These are phyloP conservation scores for Candida gigantensis DNA, from an alignment of 1,139 yeast species.

Conservation along the genomic window DNA sequence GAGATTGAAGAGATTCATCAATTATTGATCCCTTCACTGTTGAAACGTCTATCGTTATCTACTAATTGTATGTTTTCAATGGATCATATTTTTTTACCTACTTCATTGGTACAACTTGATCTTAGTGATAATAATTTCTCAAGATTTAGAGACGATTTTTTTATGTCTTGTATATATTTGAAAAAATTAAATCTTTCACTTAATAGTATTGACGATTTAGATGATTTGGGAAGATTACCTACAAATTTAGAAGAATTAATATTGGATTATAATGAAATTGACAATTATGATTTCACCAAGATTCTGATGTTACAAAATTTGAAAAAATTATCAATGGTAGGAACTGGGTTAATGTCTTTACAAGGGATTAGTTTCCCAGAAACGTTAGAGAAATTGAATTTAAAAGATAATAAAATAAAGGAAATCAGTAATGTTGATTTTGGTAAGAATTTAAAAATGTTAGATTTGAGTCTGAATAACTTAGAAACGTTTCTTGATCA, in stretches of 20 bases:
- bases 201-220: constrained; percentile 26
- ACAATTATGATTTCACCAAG: constrained; percentile 22
- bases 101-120: constrained; percentile 17
- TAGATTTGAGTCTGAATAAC: constrained; percentile 20
- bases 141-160: constrained; percentile 18
- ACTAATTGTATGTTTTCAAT: constrained; percentile 17
- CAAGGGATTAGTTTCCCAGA: constrained; percentile 20
- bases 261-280: constrained; percentile 26
- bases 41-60: constrained; percentile 20
- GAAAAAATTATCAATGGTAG: constrained; percentile 21
- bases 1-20: constrained; percentile 14
- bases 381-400: constrained; percentile 17
- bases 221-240: constrained; percentile 27
- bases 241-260: constrained; percentile 18
- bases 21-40: constrained; percentile 16
- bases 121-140: constrained; percentile 20
- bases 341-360: constrained; percentile 24
- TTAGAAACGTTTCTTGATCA: constrained; percentile 14
- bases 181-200: constrained; percentile 19
- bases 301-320: constrained; percentile 20
- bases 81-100: constrained; percentile 18
- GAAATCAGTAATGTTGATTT: constrained; percentile 18
- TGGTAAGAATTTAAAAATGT: constrained; percentile 13
- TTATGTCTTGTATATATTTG: constrained; percentile 14
- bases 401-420: constrained; percentile 23